Percentiles rank a stretch among this genome's conserved stretches.
Evolutionary conservation across 345 rosid species (phyloP).

Genomic region (Ceriops decandra): DNA sequence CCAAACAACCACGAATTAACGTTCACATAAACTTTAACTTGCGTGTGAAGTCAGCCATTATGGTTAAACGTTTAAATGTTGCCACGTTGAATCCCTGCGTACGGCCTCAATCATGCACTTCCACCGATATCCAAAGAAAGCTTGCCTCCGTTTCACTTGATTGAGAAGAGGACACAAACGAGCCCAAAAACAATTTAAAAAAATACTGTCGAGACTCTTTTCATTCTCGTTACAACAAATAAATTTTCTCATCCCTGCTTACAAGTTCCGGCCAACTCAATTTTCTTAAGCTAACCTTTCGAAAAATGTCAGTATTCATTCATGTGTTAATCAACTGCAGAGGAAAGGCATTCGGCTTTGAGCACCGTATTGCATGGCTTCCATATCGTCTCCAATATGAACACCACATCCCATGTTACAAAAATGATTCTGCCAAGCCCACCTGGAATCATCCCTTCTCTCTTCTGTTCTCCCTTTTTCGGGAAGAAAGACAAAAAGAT

Average conservation of each 20-base stretch:
- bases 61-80: too few relatives aligned
- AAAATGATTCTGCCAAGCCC: slow-evolving; percentile 12
- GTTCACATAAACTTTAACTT: too few relatives aligned
- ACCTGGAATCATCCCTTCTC: background rate
- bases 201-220: too few relatives aligned
- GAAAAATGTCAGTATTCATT: background rate
- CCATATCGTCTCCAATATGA: slow-evolving; percentile 3
- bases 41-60: too few relatives aligned
- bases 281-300: slow-evolving; percentile 9
- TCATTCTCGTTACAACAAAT: background rate
- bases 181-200: too few relatives aligned
- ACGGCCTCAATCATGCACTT: too few relatives aligned
- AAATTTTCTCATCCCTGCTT: background rate
- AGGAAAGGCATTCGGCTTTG: too few relatives aligned
- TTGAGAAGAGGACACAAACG: too few relatives aligned
- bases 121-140: too few relatives aligned
- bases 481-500: background rate
- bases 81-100: too few relatives aligned
- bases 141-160: too few relatives aligned
- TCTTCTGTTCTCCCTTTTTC: slow-evolving; percentile 4
- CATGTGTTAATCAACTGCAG: slow-evolving; percentile 4
- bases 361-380: slow-evolving; percentile 11
- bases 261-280: slow-evolving; percentile 1
- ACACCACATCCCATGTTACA: slow-evolving; percentile 8
- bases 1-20: too few relatives aligned